Evolutionary conservation across 768 basidiomycete species (phyloP).

Genomic region (Pholiota microspora): DNA sequence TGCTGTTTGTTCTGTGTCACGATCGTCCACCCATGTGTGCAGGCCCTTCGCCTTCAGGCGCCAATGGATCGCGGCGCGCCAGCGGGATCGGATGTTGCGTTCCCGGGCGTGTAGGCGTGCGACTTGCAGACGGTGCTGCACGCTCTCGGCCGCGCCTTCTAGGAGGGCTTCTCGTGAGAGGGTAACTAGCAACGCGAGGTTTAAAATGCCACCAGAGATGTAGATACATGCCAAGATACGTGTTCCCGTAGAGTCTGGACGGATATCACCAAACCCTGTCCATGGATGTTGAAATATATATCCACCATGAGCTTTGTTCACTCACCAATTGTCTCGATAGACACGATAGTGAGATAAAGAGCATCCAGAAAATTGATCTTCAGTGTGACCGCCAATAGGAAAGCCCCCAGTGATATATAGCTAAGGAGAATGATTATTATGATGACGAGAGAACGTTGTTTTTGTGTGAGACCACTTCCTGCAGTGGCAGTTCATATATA

Average conservation of each 20-base stretch:
- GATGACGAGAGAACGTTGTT: slow-evolving; percentile 78
- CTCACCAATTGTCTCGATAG: slow-evolving; percentile 66
- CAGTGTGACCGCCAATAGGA: slow-evolving; percentile 53
- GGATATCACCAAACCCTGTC: slow-evolving; percentile 75
- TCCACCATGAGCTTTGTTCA: neutral
- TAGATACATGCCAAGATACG: slow-evolving; percentile 64
- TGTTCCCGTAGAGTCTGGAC: slow-evolving; percentile 45
- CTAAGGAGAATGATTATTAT: slow-evolving; percentile 71
- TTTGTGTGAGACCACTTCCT: slow-evolving; percentile 81
- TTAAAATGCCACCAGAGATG: slow-evolving; percentile 58
- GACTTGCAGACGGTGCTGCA: slow-evolving; percentile 49
- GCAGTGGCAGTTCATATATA: neutral
- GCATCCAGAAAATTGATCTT: slow-evolving; percentile 65
- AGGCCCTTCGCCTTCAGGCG: slow-evolving; percentile 49
- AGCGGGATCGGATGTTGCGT: slow-evolving; percentile 47
- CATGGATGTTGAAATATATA: slow-evolving; percentile 9
- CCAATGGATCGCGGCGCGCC: slow-evolving; percentile 63
- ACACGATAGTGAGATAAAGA: slow-evolving; percentile 74
- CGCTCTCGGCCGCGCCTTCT: slow-evolving; percentile 68
- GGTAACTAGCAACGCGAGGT: slow-evolving; percentile 59
- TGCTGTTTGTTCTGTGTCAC: slow-evolving; percentile 12
- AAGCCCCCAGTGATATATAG: slow-evolving; percentile 73
- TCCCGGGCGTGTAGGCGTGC: slow-evolving; percentile 48
- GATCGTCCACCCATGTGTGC: slow-evolving; percentile 54
- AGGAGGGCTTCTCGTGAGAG: slow-evolving; percentile 69